Evolutionary conservation across 2,329 filamentous ascomycete species (phyloP), one percentile per base, ranked within the genome.

Genomic region (Penicillium hordei): DNA sequence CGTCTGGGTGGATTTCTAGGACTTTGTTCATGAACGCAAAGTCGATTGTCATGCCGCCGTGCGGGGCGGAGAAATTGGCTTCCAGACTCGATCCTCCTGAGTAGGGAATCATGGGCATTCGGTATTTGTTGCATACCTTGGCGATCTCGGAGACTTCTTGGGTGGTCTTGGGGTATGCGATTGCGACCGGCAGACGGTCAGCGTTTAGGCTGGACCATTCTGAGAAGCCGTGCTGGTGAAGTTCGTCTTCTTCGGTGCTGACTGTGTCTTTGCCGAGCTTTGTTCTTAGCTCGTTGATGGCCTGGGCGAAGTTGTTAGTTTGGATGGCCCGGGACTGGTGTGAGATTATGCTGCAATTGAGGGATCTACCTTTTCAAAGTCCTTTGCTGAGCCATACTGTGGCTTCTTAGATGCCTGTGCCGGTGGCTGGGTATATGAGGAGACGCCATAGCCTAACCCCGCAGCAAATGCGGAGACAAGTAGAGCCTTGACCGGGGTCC

Each of bases 1-100:
- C 93, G 4, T 90, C 88, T 65, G 89, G 87, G 72, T 96, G 89
- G 56, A 96, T 81, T 53, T 87, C 81, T 31, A 97, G 66, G 27
- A 96, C 89, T 67, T 87, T 81, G 72, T 96, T 89, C 93, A 97
- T 97, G 68, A 85, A 86, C 1, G 86, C 85, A 72, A 97, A 97
- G 70, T 97, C 93, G 50, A 97, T 89, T 64, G 90, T 93, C 70
- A 97, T 85, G 13, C 93, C 93, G 13, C 92, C 92, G 69, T 88
- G 89, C 0, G 91, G 91, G 15, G 92, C 90, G 0, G 90, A 90
- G 74, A 96, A 96, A 72, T 96, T 94, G 15, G 89, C 93, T 73
- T 97, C 93, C 0, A 97, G 79, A 64, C 89, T 93, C 0, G 90
- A 89, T 15, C 92, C 93, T 3, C 91, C 92, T 0, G 90, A 94